Evolutionary conservation across 345 rosid species (phyloP), one percentile per base, ranked within the genome.

Genomic region (Toxicodendron radicans): DNA sequence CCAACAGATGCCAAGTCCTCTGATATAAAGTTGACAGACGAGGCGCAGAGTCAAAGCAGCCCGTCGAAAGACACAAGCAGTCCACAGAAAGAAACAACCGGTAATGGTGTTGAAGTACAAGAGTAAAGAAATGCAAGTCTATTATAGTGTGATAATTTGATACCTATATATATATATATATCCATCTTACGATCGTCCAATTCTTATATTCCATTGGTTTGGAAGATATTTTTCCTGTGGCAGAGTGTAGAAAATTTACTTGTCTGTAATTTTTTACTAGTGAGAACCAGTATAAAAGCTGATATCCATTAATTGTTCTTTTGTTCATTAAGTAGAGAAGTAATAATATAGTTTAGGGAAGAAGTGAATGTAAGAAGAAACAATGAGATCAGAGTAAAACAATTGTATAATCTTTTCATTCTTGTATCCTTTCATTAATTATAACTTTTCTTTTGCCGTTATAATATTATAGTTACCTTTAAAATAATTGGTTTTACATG

Each of bases 1-100:
- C 73, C 78, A 11, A 76, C 46, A 38, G 85, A 86, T 30, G 90
- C 59, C 78, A 94, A 90, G 81, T 66, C 89, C 45, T 66, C 88
- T 38, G 43, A 17, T n/a, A 11, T 10, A 30, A 59, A 59, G 7
- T 5, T 10, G 46, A 4, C 33, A 10, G 10, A 16, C 3, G 17
- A 52, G 72, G 85, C 71, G 66, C 84, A 79, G 71, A 82, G 56
- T 71, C 79, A 81, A 2, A 71, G 81, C 56, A 45, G 78, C 51
- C 79, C 80, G 65, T 80, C 51, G 73, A 78, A 78, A 77, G 87
- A 73, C 35, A 60, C 74, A 2, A 71, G 81, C 56, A 45, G 78
- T 46, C 79, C 80, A 65, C 81, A 59, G 73, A 78, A 78, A 77
- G 87, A 73, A 43, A 60, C 74, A 7, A 80, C 82, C 32, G 84